Percentiles rank a stretch among this genome's conserved stretches.
Evolutionary conservation across 1,284 basidiomycete species (phyloP).

Genomic region (Xerocomus alliaceus): DNA sequence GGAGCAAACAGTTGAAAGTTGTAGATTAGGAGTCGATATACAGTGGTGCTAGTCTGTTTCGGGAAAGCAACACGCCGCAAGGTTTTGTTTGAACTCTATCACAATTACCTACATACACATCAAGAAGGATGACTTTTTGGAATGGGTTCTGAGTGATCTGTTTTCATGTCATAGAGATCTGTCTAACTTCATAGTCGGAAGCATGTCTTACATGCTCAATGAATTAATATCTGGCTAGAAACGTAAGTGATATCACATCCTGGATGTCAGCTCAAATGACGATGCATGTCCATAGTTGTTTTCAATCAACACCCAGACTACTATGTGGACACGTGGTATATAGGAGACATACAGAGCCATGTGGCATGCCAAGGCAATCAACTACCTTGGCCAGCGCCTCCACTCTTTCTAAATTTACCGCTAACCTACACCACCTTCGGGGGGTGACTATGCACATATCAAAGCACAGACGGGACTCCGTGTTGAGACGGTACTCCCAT

Average conservation of each 20-base stretch:
- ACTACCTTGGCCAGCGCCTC: background rate
- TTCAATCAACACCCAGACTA: background rate
- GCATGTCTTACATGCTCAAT: no score
- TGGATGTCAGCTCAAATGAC: no score
- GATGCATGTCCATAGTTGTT: background rate
- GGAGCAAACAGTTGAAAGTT: slow-evolving; percentile 33
- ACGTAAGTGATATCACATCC: no score
- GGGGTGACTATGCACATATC: slow-evolving; percentile 44
- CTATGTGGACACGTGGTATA: slow-evolving; percentile 15
- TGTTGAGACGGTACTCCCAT: slow-evolving; percentile 45
- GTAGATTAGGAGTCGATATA: slow-evolving; percentile 16
- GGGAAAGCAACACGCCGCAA: no score
- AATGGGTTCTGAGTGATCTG: no score
- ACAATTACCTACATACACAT: no score
- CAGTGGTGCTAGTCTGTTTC: no score
- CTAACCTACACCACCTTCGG: slow-evolving; percentile 22
- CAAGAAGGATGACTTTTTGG: no score
- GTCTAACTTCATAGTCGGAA: no score
- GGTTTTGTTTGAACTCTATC: no score
- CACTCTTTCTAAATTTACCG: slow-evolving; percentile 7
- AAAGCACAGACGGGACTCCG: slow-evolving; percentile 49
- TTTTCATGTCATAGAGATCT: no score
- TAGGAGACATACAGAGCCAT: slow-evolving; percentile 13
- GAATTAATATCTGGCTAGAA: no score
- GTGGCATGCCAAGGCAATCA: background rate